These are phyloP conservation scores for Leccinum variabile DNA, from an alignment of 1,284 basidiomycete genomes.

Conservation along the genomic window DNA sequence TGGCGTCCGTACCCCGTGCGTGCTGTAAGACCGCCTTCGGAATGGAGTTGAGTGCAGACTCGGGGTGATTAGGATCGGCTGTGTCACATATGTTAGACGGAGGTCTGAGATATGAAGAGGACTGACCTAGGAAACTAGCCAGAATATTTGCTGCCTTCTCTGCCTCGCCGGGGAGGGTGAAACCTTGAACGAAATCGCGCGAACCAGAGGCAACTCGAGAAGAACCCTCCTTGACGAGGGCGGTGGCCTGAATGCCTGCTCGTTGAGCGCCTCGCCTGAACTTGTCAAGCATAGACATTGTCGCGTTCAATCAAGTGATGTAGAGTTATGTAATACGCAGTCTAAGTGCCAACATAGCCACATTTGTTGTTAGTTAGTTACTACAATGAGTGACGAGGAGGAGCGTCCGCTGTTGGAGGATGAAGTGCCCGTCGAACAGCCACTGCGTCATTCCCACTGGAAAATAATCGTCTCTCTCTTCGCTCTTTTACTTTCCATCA, in stretches of 20 bases:
- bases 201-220: constrained; percentile 70
- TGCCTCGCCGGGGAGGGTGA: constrained; percentile 84
- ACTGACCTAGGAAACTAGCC: constrained; percentile 82
- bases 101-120: background rate
- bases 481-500: constrained; percentile 19
- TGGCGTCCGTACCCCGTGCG: constrained; percentile 68
- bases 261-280: constrained; percentile 80
- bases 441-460: background rate
- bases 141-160: constrained; percentile 92
- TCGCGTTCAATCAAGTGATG: constrained; percentile 10
- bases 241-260: constrained; percentile 76
- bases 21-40: constrained; percentile 91
- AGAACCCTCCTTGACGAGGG: constrained; percentile 66
- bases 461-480: constrained; percentile 21
- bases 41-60: constrained; percentile 92
- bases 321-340: constrained; percentile 21
- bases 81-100: background rate
- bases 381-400: constrained; percentile 22
- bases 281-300: constrained; percentile 74
- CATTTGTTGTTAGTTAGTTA: background rate
- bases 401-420: constrained; percentile 25
- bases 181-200: constrained; percentile 77
- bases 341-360: background rate
- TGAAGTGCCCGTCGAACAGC: constrained; percentile 7
- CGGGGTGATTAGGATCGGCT: constrained; percentile 89